A percentile compares a stretch with the other conserved stretches of the same genome.
These are phyloP conservation scores for Chenopodium quinoa DNA, from an alignment of 148 eudicot species.

Conservation along the genomic window DNA sequence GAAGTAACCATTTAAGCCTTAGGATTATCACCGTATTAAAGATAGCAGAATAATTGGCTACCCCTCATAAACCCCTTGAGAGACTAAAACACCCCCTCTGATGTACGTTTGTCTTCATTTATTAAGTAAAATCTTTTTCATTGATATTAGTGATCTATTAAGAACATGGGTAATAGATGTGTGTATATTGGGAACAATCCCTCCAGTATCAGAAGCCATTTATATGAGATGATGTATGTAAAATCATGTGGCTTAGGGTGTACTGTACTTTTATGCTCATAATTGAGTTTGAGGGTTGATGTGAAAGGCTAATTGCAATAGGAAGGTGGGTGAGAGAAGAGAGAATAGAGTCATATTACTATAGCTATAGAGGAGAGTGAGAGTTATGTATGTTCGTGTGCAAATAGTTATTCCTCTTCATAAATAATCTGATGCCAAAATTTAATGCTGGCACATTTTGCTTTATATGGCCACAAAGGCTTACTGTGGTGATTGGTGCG, in stretches of 20 bases:
- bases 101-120: background rate
- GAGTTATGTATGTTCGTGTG: background rate
- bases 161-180: background rate
- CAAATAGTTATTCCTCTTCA: background rate
- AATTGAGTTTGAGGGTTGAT: constrained; percentile 1
- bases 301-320: background rate
- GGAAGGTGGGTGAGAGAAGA: background rate
- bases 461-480: background rate
- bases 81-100: background rate
- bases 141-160: background rate
- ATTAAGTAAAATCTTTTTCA: background rate
- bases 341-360: background rate
- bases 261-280: background rate
- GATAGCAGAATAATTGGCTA: background rate
- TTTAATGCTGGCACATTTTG: background rate
- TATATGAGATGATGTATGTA: background rate
- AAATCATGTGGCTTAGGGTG: background rate
- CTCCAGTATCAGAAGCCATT: background rate
- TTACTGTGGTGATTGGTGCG: background rate
- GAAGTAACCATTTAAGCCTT: background rate
- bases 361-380: background rate
- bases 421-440: background rate
- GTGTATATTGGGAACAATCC: too few species aligned
- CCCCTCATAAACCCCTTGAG: background rate
- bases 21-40: background rate